Evolutionary conservation across 257 asterid genomes (phyloP), one percentile per base, ranked within the genome.

Genomic region (Vinca minor): DNA sequence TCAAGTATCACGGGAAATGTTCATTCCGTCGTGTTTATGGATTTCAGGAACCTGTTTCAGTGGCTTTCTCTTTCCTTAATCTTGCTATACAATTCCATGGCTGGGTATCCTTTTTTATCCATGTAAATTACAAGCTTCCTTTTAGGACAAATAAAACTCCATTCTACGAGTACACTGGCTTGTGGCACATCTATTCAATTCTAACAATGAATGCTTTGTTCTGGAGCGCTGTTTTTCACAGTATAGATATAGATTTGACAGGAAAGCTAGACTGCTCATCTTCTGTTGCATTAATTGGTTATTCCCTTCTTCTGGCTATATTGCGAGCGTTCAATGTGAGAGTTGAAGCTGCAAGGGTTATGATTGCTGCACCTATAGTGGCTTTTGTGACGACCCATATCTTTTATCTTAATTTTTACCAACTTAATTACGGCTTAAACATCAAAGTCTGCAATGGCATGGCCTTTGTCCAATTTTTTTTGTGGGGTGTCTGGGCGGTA

Each of bases 31-130:
- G 94, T 58, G 75, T 85, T 72, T 85, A 82, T 13, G 95, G 95
- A 56, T 87, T 89, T 69, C 94, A 89, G 95, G 94, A 89, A 82
- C 97, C 97, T 62, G 92, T 89, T 77, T 85, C 94, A 29, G 94
- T 87, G 52, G 97, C 94, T 73, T 73, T 89, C 46, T 89, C 95
- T 20, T 85, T 88, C 52, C 88, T 89, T 59, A 89, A 87, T 78
- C 97, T 89, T 58, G 95, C 94, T 18, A 79, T 85, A 48, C 97
- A 89, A 46, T 87, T 89, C 74, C 97, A 89, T 60, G 95, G 97
- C 67, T 89, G 94, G 97, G 88, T 89, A 36, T 89, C 97, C 14
- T 89, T 87, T 70, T 87, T 83, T 79, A 77, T 85, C 77, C 85
- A 87, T 41, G 89, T 89, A 56, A 87, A 87, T 71, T 87, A 87